A percentile compares a stretch with the other conserved stretches of the same genome.
Evolutionary conservation across 2,329 filamentous ascomycete genomes (phyloP).

Genomic region (Colletotrichum australisinense): DNA sequence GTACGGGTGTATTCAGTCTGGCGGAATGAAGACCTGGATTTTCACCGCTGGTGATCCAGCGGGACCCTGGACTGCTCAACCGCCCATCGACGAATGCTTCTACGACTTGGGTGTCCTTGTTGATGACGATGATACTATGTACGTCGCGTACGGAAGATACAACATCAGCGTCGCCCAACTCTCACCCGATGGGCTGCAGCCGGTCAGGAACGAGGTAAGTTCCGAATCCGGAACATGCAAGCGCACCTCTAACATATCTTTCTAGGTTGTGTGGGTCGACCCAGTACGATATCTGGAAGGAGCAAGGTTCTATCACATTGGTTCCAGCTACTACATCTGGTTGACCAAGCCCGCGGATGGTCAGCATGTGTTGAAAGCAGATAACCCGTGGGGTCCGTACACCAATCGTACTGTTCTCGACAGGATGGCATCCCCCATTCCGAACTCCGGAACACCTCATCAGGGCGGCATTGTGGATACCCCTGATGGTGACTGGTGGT

Average conservation of each 20-base stretch:
- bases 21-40: conserved; percentile 33
- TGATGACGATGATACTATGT: conserved; percentile 52
- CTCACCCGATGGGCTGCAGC: conserved; percentile 20
- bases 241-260: background rate
- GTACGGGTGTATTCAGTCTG: conserved; percentile 35
- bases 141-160: conserved; percentile 55
- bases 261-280: conserved; percentile 19
- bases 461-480: conserved; percentile 68
- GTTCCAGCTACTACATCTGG: conserved; percentile 64
- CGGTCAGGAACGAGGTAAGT: conserved; percentile 9
- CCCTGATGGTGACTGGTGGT: conserved; percentile 65
- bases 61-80: conserved; percentile 24
- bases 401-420: conserved; percentile 53
- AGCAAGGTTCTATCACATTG: conserved; percentile 63
- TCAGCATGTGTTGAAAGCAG: conserved; percentile 59
- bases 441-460: conserved; percentile 57
- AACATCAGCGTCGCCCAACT: conserved; percentile 28
- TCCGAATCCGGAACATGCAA: background rate
- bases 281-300: conserved; percentile 53
- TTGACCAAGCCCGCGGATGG: conserved; percentile 54
- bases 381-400: conserved; percentile 62
- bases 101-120: conserved; percentile 41
- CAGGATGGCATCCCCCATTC: conserved; percentile 41
- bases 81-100: conserved; percentile 34
- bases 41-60: conserved; percentile 33